Conservation (phyloP, 2,329 filamentous ascomycete species). For the Colletotrichum sp. region DNA sequence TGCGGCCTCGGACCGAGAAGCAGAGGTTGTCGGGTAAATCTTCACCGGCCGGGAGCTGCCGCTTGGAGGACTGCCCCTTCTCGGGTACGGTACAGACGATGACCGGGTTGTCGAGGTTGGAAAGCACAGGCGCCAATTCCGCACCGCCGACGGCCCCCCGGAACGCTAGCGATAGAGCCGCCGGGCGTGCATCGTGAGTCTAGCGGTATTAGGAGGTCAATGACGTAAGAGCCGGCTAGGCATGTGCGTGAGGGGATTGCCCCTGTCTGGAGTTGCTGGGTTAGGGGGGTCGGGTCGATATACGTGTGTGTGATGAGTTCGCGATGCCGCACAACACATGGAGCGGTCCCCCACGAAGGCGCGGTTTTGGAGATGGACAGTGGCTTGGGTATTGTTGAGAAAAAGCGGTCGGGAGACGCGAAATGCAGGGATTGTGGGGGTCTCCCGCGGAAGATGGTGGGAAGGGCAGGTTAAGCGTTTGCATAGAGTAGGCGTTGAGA, state of each 20-base stretch:
- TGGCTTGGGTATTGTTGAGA: conserved; percentile 13
- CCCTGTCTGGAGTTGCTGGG: not conserved
- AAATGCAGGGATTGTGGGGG: conserved; percentile 15
- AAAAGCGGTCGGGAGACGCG: conserved; percentile 4
- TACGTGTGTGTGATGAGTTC: not conserved
- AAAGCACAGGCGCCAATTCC: not conserved
- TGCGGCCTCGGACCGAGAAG: not conserved
- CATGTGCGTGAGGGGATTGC: not conserved
- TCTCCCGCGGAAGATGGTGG: not conserved
- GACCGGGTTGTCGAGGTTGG: not conserved
- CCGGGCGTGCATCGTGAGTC: conserved; percentile 15
- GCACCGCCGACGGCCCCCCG: conserved; percentile 7
- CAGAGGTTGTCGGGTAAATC: not conserved
- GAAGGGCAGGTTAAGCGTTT: not conserved
- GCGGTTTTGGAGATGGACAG: not conserved
- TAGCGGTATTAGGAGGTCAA: not conserved
- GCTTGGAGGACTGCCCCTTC: not conserved
- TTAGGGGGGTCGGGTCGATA: not conserved
- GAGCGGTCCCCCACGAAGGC: not conserved
- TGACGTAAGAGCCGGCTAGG: conserved; percentile 12
- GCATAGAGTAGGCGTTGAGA: not conserved
- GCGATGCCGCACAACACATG: not conserved
- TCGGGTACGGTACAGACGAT: not conserved
- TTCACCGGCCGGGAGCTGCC: not conserved
- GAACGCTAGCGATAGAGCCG: conserved; percentile 15